Conservation (phyloP, 768 basidiomycete genomes). For the Lentinula boryana region DNA sequence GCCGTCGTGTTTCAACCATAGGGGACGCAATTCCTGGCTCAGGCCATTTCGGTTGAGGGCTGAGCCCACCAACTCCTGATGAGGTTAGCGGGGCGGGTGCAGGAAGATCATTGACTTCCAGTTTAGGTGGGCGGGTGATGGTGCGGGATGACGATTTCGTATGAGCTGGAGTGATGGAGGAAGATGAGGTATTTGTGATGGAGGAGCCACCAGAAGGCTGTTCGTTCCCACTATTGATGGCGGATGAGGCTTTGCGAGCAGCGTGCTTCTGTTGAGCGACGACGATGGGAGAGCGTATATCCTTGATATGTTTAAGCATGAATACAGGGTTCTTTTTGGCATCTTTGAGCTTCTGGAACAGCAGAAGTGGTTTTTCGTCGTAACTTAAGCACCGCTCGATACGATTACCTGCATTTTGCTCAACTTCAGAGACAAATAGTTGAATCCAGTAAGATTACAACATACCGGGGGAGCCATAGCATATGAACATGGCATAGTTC, state of each 20-base stretch:
- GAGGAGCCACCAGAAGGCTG: neutral
- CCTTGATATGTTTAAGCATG: conserved; percentile 96
- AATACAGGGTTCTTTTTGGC: conserved; percentile 97
- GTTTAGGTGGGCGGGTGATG: conserved; percentile 55
- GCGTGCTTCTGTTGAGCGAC: conserved; percentile 97
- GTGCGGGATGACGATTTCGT: conserved; percentile 35
- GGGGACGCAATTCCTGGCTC: conserved; percentile 62
- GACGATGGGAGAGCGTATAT: conserved; percentile 94
- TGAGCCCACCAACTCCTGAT: conserved; percentile 28
- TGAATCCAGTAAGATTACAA: conserved; percentile 4
- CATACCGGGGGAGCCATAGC: conserved; percentile 88
- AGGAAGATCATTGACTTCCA: conserved; percentile 63
- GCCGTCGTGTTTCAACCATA: conserved; percentile 34
- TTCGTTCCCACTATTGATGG: conserved; percentile 30
- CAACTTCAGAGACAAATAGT: neutral
- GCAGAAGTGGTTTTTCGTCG: conserved; percentile 93
- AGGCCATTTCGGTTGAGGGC: conserved; percentile 71
- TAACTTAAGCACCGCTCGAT: conserved; percentile 94
- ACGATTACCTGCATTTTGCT: conserved; percentile 47
- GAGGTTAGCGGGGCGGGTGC: conserved; percentile 48
- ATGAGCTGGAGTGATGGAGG: conserved; percentile 39
- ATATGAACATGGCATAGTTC: conserved; percentile 99
- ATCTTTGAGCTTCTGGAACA: conserved; percentile 97
- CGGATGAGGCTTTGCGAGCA: conserved; percentile 68
- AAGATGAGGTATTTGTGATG: conserved; percentile 19